Percentiles rank a stretch among this genome's conserved stretches.
Evolutionary conservation across 768 basidiomycete genomes (phyloP).

Genomic region (Collybia sordida): DNA sequence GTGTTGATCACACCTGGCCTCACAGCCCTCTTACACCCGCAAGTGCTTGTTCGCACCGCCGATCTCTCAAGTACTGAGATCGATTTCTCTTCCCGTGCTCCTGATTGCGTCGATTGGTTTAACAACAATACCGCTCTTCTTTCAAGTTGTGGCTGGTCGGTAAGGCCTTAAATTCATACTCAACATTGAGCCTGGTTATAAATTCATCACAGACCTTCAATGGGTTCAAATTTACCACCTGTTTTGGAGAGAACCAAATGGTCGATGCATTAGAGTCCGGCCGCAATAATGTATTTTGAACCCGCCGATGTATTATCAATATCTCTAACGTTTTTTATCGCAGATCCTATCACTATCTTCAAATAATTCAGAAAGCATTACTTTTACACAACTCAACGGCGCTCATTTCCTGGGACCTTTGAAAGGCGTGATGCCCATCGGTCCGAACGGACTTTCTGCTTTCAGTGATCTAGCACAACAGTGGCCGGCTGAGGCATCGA

Average conservation of each 20-base stretch:
- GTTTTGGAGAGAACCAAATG: slow-evolving; percentile 21
- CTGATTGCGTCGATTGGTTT: slow-evolving; percentile 16
- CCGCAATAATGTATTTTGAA: slow-evolving; percentile 16
- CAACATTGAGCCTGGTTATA: too few relatives aligned
- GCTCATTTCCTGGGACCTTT: not conserved
- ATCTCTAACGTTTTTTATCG: too few relatives aligned
- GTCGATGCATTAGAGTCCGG: slow-evolving; percentile 20
- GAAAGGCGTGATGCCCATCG: not conserved
- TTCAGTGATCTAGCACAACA: not conserved
- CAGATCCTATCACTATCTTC: not conserved
- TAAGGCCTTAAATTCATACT: not conserved
- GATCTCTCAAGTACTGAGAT: slow-evolving; percentile 16
- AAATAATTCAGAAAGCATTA: not conserved
- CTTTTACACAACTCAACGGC: not conserved
- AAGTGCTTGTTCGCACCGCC: slow-evolving; percentile 7
- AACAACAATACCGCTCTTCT: slow-evolving; percentile 3
- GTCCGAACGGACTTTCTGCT: not conserved
- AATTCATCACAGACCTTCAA: too few relatives aligned
- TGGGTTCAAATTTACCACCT: slow-evolving; percentile 13
- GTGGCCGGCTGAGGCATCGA: not conserved
- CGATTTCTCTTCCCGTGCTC: slow-evolving; percentile 13
- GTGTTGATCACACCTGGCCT: not conserved
- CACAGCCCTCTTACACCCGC: slow-evolving; percentile 1
- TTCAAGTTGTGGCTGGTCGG: not conserved
- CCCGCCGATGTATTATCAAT: too few relatives aligned